Evolutionary conservation across 176 grass and related monocot genomes (phyloP), one percentile per base, ranked within the genome.

Genomic region (Neostapfia colusana): DNA sequence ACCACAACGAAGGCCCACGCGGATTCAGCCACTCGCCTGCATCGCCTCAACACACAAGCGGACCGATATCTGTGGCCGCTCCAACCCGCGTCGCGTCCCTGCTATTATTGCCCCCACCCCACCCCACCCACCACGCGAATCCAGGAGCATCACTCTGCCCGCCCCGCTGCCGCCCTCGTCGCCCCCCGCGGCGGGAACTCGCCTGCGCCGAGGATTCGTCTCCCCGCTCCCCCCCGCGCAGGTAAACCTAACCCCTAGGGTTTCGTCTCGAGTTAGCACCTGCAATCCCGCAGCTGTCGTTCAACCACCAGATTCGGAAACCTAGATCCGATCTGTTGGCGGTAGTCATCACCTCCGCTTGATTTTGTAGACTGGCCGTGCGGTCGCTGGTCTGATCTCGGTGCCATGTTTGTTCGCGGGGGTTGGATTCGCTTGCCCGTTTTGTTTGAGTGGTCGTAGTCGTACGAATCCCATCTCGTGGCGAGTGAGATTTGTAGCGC

Each of bases 321-420:
- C 74, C 80, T 88, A 79, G 67, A 67, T 54, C 42, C 13, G 8
- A 54, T 54, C 21, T 26, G 59, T 6, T 39, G 13, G 40, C 40
- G 10, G 66, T 15, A 7, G 14, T 20, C 57, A 44, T 14, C 39
- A n/a, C 26, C 13, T 20, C 23, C 23, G 28, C 18, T 57, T 12
- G 28, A n/a, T 63, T 63, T 35, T 24, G 20, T 20, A 14, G 53
- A 5, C 44, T 63, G n/a, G 13, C 16, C 7, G 23, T 2, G 55
- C 13, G n/a, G 20, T 44, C 60, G 10, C 21, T 69, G 3, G 54
- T 13, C 21, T 41, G 25, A 43, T 31, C 24, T 20, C 9, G 6
- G 20, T 45, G 10, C 0, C 4, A 23, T 43, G 15, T 12, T 48
- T 26, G n/a, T 8, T 67, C 4, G 31, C 25, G 18, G 51, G 7